Base-by-base conservation (phyloP, 768 basidiomycete species). In the Russula abietina region DNA sequence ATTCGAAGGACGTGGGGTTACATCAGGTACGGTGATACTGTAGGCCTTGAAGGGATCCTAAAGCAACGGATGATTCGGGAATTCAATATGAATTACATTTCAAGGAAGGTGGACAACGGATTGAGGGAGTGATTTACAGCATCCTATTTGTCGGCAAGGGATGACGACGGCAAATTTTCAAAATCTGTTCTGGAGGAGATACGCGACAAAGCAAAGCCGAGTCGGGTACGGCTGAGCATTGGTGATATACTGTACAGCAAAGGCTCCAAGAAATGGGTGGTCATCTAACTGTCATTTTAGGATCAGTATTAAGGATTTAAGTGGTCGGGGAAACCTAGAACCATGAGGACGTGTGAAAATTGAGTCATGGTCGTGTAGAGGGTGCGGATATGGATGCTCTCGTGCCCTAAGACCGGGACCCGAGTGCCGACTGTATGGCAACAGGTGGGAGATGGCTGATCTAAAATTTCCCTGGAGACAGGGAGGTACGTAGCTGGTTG, bases 391-490 rank as follows among this genome's bases (percentile, higher is more conserved):
- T 38, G 12, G 36, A 30, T 17, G 28, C 14, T 49, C 26, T 28
- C 28, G 26, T 17, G 14, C 14, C 17, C 19, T n/a, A 19, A 30
- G 30, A 26, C 22, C 48, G 57, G 57, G 48, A n/a, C n/a, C n/a
- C n/a, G n/a, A 5, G 28, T n/a, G 28, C 36, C 24, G 57, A 50
- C 26, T 12, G 28, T 58, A 26, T 49, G 49, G 50, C 22, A 30
- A 51, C 28, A 33, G 51, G 16, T 55, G 36, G 22, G 32, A 54
- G 36, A 22, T 36, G 52, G 22, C 10, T 11, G 8, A 36, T 28
- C 24, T 36, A 56, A n/a, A 49, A 32, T 41, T 38, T 12, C 55
- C 55, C 32, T 56, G 16, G 60, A 55, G 38, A 57, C 58, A 19
- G 54, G 49, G 36, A 49, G 48, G 6, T 17, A 16, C 60, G 24